phyloP scores from a whole-genome alignment of 768 basidiomycete species.

The Auricularia sp. region DNA sequence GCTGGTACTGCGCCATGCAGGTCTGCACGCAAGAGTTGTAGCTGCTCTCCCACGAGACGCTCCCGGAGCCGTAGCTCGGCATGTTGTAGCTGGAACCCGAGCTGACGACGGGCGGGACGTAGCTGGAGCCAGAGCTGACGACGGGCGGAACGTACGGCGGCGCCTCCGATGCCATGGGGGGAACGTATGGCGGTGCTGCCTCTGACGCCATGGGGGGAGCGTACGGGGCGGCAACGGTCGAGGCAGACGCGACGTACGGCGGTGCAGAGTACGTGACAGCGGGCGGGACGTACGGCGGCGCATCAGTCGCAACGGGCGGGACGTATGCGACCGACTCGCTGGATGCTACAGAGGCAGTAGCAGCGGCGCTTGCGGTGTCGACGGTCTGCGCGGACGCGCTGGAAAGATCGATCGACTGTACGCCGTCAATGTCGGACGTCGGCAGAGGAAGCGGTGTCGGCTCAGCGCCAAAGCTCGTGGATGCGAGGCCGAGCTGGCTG shows the following conservation, averaged over 20 bases:
- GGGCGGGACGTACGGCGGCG: too few species aligned
- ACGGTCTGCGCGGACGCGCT: too few species aligned
- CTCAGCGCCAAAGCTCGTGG: constrained; percentile 1
- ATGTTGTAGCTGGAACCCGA: constrained; percentile 4
- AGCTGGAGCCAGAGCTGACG: constrained; percentile 3
- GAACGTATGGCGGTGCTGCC: background rate
- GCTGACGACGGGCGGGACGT: constrained; percentile 3
- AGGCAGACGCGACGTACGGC: too few species aligned
- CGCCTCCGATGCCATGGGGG: background rate
- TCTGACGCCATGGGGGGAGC: too few species aligned
- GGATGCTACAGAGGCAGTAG: background rate
- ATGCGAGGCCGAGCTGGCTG: constrained; percentile 12
- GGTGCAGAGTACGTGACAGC: too few species aligned
- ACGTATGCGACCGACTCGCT: background rate
- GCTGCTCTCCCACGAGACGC: background rate
- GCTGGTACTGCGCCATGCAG: constrained; percentile 9
- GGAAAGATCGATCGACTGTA: background rate
- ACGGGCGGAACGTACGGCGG: background rate
- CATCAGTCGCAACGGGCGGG: background rate
- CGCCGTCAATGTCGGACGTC: background rate
- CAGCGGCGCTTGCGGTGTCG: background rate
- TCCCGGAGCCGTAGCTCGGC: constrained; percentile 8
- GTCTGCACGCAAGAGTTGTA: background rate
- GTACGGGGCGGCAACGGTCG: too few species aligned
- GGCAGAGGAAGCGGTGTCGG: background rate